A percentile compares a stretch with the other conserved stretches of the same genome.
phyloP scores from a whole-genome alignment of 2,329 filamentous ascomycete genomes.

The Phyllosticta citriasiana region DNA sequence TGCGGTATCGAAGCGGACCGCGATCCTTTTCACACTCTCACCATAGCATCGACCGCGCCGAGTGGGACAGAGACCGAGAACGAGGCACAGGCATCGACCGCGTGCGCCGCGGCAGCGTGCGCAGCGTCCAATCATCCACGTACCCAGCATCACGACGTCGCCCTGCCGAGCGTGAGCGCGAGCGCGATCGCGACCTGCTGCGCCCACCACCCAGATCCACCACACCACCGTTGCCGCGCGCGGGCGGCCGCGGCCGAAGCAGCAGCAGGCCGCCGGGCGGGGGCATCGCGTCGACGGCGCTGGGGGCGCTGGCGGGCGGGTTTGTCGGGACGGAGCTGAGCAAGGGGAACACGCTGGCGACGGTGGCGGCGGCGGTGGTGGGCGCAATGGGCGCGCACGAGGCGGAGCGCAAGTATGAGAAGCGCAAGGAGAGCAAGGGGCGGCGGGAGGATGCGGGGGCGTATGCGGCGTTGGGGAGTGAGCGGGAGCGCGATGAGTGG shows the following conservation, averaged over 20 bases:
- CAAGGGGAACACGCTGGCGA: conserved; percentile 18
- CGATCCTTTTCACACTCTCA: background rate
- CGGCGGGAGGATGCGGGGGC: background rate
- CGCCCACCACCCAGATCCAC: background rate
- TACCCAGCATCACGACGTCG: background rate
- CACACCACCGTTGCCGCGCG: background rate
- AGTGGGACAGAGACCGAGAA: background rate
- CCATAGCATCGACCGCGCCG: background rate
- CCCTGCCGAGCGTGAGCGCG: background rate
- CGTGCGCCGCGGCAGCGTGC: background rate
- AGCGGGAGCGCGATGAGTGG: background rate
- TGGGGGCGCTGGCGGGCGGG: conserved; percentile 26
- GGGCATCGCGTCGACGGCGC: conserved; percentile 13
- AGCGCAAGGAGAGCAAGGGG: conserved; percentile 6
- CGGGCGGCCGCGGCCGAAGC: background rate
- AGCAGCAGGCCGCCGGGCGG: background rate
- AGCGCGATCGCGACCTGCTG: background rate
- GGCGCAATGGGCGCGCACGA: conserved; percentile 25
- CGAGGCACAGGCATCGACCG: background rate
- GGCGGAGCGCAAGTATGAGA: conserved; percentile 19
- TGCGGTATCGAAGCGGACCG: background rate
- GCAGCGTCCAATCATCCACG: background rate
- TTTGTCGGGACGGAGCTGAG: conserved; percentile 21
- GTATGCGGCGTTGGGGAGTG: background rate
- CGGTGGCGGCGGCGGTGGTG: conserved; percentile 25